Percentiles rank a stretch among this genome's conserved stretches.
These are phyloP conservation scores for Raphidocelis subcapitata DNA, from an alignment of 139 green algal species.

Conservation along the genomic window DNA sequence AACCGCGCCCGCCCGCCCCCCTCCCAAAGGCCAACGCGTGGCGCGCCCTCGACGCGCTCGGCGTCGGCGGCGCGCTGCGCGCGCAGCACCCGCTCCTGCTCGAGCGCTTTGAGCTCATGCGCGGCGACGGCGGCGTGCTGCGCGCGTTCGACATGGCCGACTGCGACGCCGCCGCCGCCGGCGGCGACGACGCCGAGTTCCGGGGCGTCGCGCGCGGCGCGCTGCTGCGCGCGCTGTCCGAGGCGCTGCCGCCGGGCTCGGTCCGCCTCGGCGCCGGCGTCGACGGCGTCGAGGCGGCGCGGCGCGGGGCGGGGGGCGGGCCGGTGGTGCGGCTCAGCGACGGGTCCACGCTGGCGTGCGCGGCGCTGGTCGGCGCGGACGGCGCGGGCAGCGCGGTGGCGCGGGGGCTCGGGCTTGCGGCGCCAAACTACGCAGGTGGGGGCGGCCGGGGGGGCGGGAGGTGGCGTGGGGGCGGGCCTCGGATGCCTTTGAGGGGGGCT, in stretches of 20 bases:
- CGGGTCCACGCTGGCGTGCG: constrained; percentile 30
- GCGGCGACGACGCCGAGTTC: constrained; percentile 53
- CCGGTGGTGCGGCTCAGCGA: constrained; percentile 27
- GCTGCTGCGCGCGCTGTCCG: constrained; percentile 46
- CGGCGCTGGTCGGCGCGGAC: constrained; percentile 63
- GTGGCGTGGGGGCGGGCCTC: not conserved
- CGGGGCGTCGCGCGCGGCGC: constrained; percentile 49
- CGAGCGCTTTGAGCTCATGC: constrained; percentile 3
- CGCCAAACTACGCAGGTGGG: constrained; percentile 53
- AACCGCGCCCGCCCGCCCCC: too few relatives aligned
- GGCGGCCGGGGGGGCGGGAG: constrained; percentile 36
- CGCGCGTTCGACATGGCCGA: constrained; percentile 51
- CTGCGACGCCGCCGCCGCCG: constrained; percentile 26
- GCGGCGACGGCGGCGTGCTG: constrained; percentile 36
- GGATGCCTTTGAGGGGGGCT: too few relatives aligned
- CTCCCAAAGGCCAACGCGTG: constrained; percentile 79
- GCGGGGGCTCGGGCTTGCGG: constrained; percentile 24
- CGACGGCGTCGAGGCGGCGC: not conserved
- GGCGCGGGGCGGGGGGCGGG: not conserved
- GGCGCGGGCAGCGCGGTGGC: constrained; percentile 50
- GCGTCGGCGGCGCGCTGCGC: constrained; percentile 48
- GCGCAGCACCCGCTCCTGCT: constrained; percentile 30
- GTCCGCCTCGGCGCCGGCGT: constrained; percentile 43
- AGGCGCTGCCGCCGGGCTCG: constrained; percentile 27
- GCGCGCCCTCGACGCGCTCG: constrained; percentile 64